Percentiles rank a stretch among this genome's conserved stretches.
Conservation (phyloP, 176 grass and related monocot genomes). For the Alopecurus myosuroides region DNA sequence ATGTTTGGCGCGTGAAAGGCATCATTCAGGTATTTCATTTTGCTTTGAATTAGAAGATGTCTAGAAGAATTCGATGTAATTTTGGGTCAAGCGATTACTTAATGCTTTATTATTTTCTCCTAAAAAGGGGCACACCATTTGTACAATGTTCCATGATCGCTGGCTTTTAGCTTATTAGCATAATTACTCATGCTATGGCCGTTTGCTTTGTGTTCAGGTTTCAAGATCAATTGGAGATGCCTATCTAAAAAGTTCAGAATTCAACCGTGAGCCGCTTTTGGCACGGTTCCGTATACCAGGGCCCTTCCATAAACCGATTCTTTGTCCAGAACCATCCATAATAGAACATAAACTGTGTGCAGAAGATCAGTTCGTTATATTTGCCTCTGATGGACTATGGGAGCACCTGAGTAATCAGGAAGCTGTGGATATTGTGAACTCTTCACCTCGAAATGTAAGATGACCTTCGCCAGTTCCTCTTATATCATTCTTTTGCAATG, state of each 20-base stretch:
- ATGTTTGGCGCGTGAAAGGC: conserved; percentile 80
- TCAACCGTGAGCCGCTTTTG: conserved; percentile 35
- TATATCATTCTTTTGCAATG: background rate
- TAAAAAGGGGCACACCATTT: background rate
- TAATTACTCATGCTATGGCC: conserved; percentile 2
- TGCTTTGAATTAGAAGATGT: background rate
- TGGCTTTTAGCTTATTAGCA: background rate
- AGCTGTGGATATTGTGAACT: conserved; percentile 37
- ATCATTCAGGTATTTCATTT: conserved; percentile 62
- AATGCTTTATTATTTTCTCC: background rate
- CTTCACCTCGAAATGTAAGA: conserved; percentile 38
- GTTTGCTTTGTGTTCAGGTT: conserved; percentile 10
- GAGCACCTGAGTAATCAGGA: conserved; percentile 43
- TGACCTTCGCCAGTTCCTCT: background rate
- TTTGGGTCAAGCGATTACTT: background rate
- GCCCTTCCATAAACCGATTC: conserved; percentile 41
- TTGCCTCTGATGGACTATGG: conserved; percentile 62
- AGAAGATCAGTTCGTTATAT: conserved; percentile 57
- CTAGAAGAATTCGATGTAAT: background rate
- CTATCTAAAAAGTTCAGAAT: conserved; percentile 53
- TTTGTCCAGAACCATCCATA: conserved; percentile 45
- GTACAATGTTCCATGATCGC: background rate
- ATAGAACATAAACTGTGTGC: conserved; percentile 22
- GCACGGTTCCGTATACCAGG: conserved; percentile 23
- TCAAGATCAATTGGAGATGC: conserved; percentile 50